Conservation (phyloP, 2,329 filamentous ascomycete species). For the Neodidymelliopsis sp. region DNA sequence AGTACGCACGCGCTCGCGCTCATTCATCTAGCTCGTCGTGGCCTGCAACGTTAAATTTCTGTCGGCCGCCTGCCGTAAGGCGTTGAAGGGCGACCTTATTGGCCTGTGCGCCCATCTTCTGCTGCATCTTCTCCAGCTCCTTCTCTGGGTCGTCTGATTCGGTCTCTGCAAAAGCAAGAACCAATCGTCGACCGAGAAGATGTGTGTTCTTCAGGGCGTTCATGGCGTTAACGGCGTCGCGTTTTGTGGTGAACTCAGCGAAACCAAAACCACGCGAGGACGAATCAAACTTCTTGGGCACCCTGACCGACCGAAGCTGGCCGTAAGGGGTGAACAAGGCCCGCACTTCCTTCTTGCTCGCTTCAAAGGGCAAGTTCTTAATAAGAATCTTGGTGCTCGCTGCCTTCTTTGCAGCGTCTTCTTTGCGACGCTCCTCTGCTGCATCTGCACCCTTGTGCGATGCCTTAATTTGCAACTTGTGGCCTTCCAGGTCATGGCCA, state of each 20-base stretch:
- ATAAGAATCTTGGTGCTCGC: conserved; percentile 92
- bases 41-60: conserved; percentile 84
- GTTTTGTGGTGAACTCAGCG: conserved; percentile 90
- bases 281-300: conserved; percentile 94
- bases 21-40: conserved; percentile 63
- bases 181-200: conserved; percentile 85
- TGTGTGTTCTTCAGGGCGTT: conserved; percentile 92
- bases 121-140: conserved; percentile 96
- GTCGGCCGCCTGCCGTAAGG: conserved; percentile 81
- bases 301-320: conserved; percentile 86
- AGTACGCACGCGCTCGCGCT: conserved; percentile 43
- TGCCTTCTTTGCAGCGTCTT: conserved; percentile 82
- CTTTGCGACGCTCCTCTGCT: conserved; percentile 82
- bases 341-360: conserved; percentile 85
- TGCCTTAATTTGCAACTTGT: conserved; percentile 83
- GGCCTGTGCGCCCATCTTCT: conserved; percentile 89
- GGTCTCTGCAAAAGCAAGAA: conserved; percentile 89
- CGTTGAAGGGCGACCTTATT: conserved; percentile 91
- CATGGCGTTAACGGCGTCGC: conserved; percentile 90
- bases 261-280: conserved; percentile 93
- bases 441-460: conserved; percentile 89
- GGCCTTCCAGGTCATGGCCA: conserved; percentile 83
- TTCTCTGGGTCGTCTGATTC: conserved; percentile 92
- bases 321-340: conserved; percentile 88
- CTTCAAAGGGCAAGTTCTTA: conserved; percentile 98